These are phyloP conservation scores for Kodamaea arcana DNA, from an alignment of 1,139 yeast genomes.

Conservation along the genomic window DNA sequence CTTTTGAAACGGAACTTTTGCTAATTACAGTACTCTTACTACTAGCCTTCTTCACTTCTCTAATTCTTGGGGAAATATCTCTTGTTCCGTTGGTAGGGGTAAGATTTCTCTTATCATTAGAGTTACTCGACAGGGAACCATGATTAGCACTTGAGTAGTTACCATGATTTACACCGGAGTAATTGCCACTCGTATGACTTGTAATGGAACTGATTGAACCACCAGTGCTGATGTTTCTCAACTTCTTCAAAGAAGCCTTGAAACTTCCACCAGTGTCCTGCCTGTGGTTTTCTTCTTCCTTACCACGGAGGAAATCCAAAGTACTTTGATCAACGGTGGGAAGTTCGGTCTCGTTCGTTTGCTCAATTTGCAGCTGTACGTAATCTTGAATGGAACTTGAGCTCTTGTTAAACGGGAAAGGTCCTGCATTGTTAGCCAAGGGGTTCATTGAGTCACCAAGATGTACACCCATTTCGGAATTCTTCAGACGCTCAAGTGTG, in stretches of 20 bases:
- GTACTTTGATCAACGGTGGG: conserved; percentile 20
- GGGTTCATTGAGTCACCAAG: too few relatives aligned
- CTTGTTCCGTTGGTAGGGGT: background rate
- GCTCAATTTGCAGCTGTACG: conserved; percentile 29
- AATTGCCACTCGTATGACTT: conserved; percentile 7
- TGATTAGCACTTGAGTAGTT: background rate
- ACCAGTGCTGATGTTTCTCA: conserved; percentile 42
- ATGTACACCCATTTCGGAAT: conserved; percentile 3
- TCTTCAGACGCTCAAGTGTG: conserved; percentile 13
- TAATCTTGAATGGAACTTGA: conserved; percentile 31
- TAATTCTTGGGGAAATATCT: background rate
- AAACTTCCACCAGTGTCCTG: conserved; percentile 47
- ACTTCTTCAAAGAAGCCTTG: conserved; percentile 32
- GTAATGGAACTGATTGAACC: conserved; percentile 19
- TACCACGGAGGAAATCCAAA: conserved; percentile 54
- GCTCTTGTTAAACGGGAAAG: too few relatives aligned
- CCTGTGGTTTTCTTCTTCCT: conserved; percentile 29
- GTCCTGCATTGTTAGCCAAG: too few relatives aligned
- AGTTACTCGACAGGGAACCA: background rate
- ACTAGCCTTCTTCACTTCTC: background rate
- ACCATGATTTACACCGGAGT: background rate
- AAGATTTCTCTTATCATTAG: background rate
- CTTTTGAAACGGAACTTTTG: conserved; percentile 1
- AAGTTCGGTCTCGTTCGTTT: conserved; percentile 2
- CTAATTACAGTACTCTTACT: conserved; percentile 1